These are phyloP conservation scores for Picea mariana DNA, from an alignment of 83 land plant species.

Conservation along the genomic window DNA sequence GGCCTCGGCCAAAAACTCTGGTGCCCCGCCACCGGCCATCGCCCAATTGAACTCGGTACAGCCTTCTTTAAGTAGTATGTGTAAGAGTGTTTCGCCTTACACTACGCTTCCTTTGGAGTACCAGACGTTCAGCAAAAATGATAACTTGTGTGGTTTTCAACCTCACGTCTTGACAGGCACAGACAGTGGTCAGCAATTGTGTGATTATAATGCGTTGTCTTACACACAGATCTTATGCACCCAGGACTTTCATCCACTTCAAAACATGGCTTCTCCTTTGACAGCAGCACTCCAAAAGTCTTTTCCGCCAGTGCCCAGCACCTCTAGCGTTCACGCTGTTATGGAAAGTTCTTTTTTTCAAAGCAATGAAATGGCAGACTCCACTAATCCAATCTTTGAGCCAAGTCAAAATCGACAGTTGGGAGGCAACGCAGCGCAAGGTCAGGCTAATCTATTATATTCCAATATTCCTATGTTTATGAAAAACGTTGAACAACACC, in stretches of 20 bases:
- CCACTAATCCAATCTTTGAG: not conserved
- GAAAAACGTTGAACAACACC: not conserved
- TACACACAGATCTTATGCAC: conserved; percentile 1
- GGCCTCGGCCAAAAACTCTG: not conserved
- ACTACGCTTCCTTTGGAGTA: not conserved
- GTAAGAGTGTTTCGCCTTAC: not conserved
- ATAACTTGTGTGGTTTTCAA: not conserved
- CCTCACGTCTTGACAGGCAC: not conserved
- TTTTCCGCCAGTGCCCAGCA: too few species aligned
- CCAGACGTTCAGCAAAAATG: not conserved
- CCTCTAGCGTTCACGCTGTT: not conserved
- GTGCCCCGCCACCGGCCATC: not conserved
- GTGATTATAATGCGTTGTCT: not conserved
- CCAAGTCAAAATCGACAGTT: not conserved
- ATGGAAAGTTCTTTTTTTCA: not conserved
- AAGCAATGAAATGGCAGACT: conserved; percentile 5
- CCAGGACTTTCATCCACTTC: conserved; percentile 7
- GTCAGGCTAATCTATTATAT: not conserved
- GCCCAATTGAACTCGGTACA: too few species aligned
- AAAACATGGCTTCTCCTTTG: not conserved
- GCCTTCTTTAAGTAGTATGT: not conserved
- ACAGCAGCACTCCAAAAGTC: not conserved
- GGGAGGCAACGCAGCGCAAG: not conserved
- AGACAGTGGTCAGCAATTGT: not conserved
- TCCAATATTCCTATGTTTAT: not conserved